Conservation (phyloP, 1,139 yeast genomes). For the Blastobotrys buckinghamii region DNA sequence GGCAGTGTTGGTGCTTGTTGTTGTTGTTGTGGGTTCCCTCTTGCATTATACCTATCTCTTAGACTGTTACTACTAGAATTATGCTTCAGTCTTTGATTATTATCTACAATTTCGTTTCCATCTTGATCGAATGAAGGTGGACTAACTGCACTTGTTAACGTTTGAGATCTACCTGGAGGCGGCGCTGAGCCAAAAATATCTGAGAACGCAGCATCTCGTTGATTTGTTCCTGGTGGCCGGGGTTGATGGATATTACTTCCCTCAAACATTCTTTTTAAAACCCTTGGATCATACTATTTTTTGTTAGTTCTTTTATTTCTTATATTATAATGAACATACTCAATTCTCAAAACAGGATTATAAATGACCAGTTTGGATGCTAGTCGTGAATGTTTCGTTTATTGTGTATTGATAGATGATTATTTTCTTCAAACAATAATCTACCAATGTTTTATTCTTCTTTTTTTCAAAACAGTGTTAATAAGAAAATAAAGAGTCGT, state of each 20-base stretch:
- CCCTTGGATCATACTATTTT: constrained; percentile 3
- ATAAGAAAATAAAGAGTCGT: too few species aligned
- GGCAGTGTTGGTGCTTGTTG: not conserved
- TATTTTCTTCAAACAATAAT: too few species aligned
- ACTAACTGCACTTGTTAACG: constrained; percentile 13
- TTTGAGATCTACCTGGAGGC: constrained; percentile 31
- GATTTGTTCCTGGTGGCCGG: constrained; percentile 19
- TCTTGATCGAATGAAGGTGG: constrained; percentile 5
- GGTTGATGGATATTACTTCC: constrained; percentile 13
- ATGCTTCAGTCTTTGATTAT: not conserved
- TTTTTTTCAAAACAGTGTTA: too few species aligned
- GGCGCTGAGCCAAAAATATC: constrained; percentile 36
- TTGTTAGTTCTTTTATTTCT: too few species aligned
- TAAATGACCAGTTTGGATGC: too few species aligned
- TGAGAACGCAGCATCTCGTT: constrained; percentile 33
- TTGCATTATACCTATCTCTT: constrained; percentile 16
- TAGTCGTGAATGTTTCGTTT: too few species aligned
- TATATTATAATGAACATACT: too few species aligned
- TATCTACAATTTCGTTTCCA: not conserved
- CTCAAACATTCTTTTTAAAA: constrained; percentile 11
- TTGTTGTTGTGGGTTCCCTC: not conserved
- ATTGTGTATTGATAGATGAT: too few species aligned
- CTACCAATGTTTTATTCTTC: too few species aligned
- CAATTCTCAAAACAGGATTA: not conserved
- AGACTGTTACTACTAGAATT: not conserved